Percentiles rank a stretch among this genome's conserved stretches.
These are phyloP conservation scores for Filosporella fistucella DNA, from an alignment of 495 filamentous ascomycete genomes.

Conservation along the genomic window DNA sequence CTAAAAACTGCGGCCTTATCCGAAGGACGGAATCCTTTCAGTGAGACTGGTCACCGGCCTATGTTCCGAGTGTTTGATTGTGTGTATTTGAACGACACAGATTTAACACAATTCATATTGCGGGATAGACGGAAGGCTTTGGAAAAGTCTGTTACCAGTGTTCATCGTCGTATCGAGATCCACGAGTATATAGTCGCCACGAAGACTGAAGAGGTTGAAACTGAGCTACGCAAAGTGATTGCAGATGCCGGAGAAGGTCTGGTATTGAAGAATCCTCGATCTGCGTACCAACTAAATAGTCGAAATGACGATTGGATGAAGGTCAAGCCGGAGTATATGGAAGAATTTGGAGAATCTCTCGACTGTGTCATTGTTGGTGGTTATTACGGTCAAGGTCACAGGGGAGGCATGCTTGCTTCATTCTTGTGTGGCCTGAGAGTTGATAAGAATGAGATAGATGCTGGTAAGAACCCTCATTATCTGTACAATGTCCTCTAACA, in stretches of 20 bases:
- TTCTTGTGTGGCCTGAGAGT: slow-evolving; percentile 85
- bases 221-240: slow-evolving; percentile 73
- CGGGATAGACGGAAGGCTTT: slow-evolving; percentile 77
- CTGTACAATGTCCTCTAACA: background rate
- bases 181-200: slow-evolving; percentile 68
- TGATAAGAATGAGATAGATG: slow-evolving; percentile 58
- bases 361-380: slow-evolving; percentile 88
- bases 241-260: slow-evolving; percentile 87
- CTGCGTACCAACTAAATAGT: slow-evolving; percentile 80
- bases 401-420: slow-evolving; percentile 77
- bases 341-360: slow-evolving; percentile 88
- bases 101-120: slow-evolving; percentile 77
- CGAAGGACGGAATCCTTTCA: slow-evolving; percentile 73
- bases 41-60: slow-evolving; percentile 65
- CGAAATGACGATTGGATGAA: slow-evolving; percentile 98
- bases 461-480: slow-evolving; percentile 22
- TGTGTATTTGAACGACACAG: slow-evolving; percentile 76
- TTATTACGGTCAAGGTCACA: slow-evolving; percentile 83
- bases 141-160: slow-evolving; percentile 55
- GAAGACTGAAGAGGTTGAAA: slow-evolving; percentile 68
- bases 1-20: slow-evolving; percentile 87
- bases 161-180: slow-evolving; percentile 75
- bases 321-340: slow-evolving; percentile 98
- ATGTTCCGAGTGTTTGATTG: slow-evolving; percentile 86
- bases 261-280: slow-evolving; percentile 90